A percentile compares a stretch with the other conserved stretches of the same genome.
phyloP scores from a whole-genome alignment of 768 basidiomycete genomes.

The Antrodiella citrinella region DNA sequence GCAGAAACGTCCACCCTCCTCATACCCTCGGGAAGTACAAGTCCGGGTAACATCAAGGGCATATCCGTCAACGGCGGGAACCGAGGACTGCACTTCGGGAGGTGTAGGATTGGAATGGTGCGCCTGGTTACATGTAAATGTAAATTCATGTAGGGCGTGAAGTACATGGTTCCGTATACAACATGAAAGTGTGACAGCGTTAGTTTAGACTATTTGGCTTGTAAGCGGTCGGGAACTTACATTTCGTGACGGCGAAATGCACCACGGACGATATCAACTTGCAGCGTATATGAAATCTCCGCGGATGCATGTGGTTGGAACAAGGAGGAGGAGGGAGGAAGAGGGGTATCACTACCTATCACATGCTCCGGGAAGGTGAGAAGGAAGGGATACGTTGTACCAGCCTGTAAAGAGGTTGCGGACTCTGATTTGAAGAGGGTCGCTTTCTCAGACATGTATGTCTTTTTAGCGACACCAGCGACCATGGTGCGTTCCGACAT shows the following conservation, averaged over 20 bases:
- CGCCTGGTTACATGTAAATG: slow-evolving; percentile 5
- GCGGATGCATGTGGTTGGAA: slow-evolving; percentile 22
- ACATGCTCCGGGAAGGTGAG: slow-evolving; percentile 31
- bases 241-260: slow-evolving; percentile 32
- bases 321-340: slow-evolving; percentile 32
- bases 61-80: slow-evolving; percentile 26
- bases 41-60: slow-evolving; percentile 15
- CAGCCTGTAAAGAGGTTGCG: slow-evolving; percentile 14
- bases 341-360: slow-evolving; percentile 16
- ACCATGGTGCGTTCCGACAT: slow-evolving; percentile 21
- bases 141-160: too few species aligned
- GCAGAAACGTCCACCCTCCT: not conserved
- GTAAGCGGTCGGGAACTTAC: slow-evolving; percentile 18
- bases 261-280: slow-evolving; percentile 31
- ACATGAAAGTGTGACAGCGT: slow-evolving; percentile 5
- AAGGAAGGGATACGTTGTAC: slow-evolving; percentile 27
- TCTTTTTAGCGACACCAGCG: slow-evolving; percentile 21
- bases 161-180: not conserved
- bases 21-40: not conserved
- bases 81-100: slow-evolving; percentile 34
- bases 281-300: slow-evolving; percentile 30
- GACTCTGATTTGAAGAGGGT: slow-evolving; percentile 4
- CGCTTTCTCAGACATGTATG: slow-evolving; percentile 20
- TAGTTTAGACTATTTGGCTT: slow-evolving; percentile 2
- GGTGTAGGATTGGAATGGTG: slow-evolving; percentile 31